Evolutionary conservation across 2,329 filamentous ascomycete species (phyloP).

Genomic region (Sporothrix protearum): DNA sequence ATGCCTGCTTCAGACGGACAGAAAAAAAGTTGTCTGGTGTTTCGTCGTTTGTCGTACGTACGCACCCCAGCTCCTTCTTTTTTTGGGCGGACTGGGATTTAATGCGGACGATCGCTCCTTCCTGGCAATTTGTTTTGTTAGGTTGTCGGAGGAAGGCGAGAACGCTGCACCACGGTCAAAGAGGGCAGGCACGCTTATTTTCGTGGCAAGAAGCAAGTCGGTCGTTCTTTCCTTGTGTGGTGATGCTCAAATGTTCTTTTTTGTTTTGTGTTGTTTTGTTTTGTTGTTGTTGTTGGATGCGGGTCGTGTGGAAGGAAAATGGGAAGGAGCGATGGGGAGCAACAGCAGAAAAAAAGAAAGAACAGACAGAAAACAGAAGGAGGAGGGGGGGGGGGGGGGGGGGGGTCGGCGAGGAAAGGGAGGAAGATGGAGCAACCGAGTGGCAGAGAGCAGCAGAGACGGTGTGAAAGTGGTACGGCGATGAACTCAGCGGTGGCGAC

Average conservation of each 20-base stretch:
- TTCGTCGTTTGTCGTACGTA: slow-evolving; percentile 15
- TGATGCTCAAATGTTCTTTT: background rate
- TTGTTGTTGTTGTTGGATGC: slow-evolving; percentile 11
- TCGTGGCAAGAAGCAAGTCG: background rate
- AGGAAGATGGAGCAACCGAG: background rate
- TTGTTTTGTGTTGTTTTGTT: slow-evolving; percentile 19
- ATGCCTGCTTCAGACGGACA: background rate
- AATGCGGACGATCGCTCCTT: slow-evolving; percentile 14
- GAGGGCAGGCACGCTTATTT: background rate
- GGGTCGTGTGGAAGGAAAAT: background rate
- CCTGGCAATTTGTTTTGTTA: background rate
- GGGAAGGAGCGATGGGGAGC: slow-evolving; percentile 1
- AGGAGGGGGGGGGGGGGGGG: too few species aligned
- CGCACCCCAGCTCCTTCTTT: slow-evolving; percentile 4
- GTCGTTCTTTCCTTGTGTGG: slow-evolving; percentile 18
- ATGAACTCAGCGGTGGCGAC: slow-evolving; percentile 22
- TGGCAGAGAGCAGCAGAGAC: background rate
- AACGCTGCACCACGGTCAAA: background rate
- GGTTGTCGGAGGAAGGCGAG: slow-evolving; percentile 2
- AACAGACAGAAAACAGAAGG: background rate
- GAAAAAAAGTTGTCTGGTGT: slow-evolving; percentile 7
- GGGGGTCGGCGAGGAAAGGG: too few species aligned
- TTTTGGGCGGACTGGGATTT: slow-evolving; percentile 14
- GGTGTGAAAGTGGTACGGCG: slow-evolving; percentile 22
- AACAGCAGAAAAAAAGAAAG: slow-evolving; percentile 4